Conservation (phyloP, 129 eudicot genomes). For the Tanacetum coccineum region DNA sequence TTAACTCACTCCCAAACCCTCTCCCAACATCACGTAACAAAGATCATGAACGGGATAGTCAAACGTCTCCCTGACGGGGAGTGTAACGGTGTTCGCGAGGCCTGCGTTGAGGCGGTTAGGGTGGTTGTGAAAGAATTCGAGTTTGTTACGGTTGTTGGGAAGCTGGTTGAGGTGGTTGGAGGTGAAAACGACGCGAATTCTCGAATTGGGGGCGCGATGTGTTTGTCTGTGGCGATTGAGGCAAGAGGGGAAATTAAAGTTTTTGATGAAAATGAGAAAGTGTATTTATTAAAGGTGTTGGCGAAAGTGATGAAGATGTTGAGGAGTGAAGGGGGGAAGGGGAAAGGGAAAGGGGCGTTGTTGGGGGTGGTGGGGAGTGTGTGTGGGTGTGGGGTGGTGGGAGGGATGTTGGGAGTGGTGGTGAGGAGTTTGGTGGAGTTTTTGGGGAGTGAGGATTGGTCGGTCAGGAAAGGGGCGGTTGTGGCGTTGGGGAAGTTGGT, state of each 20-base stretch:
- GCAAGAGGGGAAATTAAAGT: no score
- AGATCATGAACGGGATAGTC: slow-evolving; percentile 56
- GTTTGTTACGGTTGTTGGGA: no score
- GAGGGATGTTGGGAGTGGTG: slow-evolving; percentile 34
- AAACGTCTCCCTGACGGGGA: slow-evolving; percentile 80
- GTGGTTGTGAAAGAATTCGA: slow-evolving; percentile 39
- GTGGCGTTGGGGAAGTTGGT: slow-evolving; percentile 65
- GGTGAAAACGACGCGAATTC: slow-evolving; percentile 64
- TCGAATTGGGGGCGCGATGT: slow-evolving; percentile 68
- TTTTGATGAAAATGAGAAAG: no score
- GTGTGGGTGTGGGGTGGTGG: slow-evolving; percentile 52
- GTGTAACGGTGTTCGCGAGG: slow-evolving; percentile 58
- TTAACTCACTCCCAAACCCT: no score
- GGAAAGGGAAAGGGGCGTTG: slow-evolving; percentile 67
- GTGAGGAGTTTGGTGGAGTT: slow-evolving; percentile 50
- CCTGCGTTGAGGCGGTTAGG: slow-evolving; percentile 54
- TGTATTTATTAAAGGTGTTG: slow-evolving; percentile 45
- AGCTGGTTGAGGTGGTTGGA: slow-evolving; percentile 43
- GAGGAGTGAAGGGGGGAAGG: slow-evolving; percentile 37
- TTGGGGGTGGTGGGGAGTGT: slow-evolving; percentile 60
- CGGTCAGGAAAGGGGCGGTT: slow-evolving; percentile 78
- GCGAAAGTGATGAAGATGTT: slow-evolving; percentile 55
- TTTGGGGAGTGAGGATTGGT: slow-evolving; percentile 76
- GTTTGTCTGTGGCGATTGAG: slow-evolving; percentile 59
- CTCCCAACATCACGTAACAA: no score